A percentile compares a stretch with the other conserved stretches of the same genome.
phyloP scores from a whole-genome alignment of 164 flowering plant species.

The Piper betle region DNA sequence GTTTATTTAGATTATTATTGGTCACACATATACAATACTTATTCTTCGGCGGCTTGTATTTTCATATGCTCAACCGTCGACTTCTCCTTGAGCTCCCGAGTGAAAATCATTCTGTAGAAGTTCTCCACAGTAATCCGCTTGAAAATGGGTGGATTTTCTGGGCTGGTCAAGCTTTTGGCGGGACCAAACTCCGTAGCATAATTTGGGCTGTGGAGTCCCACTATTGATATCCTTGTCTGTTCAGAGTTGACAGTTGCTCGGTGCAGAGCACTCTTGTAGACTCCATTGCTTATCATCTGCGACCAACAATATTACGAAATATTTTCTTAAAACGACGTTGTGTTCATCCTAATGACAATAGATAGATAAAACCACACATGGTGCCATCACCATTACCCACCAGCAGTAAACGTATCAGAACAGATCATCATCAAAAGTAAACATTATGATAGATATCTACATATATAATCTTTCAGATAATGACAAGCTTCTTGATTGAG shows the following conservation, averaged over 20 bases:
- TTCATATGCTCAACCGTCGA: not conserved
- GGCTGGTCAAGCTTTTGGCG: slow-evolving; percentile 18
- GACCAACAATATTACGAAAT: not conserved
- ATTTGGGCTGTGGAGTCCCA: slow-evolving; percentile 16
- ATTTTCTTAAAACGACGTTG: too few species aligned
- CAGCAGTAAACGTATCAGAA: too few species aligned
- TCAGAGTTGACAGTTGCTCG: slow-evolving; percentile 27
- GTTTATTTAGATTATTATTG: too few species aligned
- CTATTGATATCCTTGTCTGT: slow-evolving; percentile 35
- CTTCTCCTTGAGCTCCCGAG: slow-evolving; percentile 1
- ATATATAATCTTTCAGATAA: too few species aligned
- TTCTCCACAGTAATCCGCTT: slow-evolving; percentile 10
- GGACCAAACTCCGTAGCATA: slow-evolving; percentile 3
- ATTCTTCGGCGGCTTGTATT: not conserved
- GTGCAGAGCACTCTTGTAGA: slow-evolving; percentile 41
- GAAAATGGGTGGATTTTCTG: slow-evolving; percentile 26
- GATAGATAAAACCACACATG: too few species aligned
- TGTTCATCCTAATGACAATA: too few species aligned
- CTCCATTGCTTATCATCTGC: slow-evolving; percentile 32
- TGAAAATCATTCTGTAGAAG: slow-evolving; percentile 15
- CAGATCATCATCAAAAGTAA: too few species aligned
- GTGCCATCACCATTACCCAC: too few species aligned
- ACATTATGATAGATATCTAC: too few species aligned
- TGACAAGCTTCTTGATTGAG: too few species aligned
- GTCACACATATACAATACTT: too few species aligned